Evolutionary conservation across 2,329 filamentous ascomycete genomes (phyloP).

Genomic region (Rhynchosporium agropyri): DNA sequence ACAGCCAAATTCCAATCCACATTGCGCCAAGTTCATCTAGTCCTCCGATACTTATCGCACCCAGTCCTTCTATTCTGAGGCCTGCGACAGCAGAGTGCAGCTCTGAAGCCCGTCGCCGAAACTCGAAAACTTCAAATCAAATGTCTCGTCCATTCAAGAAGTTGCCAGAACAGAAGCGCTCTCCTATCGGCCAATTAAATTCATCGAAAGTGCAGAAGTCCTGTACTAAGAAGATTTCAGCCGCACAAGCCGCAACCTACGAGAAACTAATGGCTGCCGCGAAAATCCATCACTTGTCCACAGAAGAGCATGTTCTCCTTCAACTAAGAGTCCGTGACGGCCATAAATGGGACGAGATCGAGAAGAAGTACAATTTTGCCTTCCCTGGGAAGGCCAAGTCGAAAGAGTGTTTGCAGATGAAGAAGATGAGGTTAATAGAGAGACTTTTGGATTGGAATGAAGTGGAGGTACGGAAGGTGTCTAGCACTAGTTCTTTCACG

Average conservation of each 20-base stretch:
- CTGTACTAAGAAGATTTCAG: constrained; percentile 34
- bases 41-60: constrained; percentile 31
- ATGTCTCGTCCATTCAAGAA: constrained; percentile 34
- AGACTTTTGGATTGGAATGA: constrained; percentile 30
- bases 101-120: constrained; percentile 27
- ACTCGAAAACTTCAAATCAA: constrained; percentile 32
- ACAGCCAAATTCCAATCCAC: constrained; percentile 27
- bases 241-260: constrained; percentile 20
- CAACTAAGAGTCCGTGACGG: constrained; percentile 41
- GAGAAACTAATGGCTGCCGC: constrained; percentile 19
- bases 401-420: constrained; percentile 45
- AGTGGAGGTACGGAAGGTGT: constrained; percentile 18
- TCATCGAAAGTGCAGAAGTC: constrained; percentile 21
- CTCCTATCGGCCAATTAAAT: neutral
- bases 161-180: constrained; percentile 19
- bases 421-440: constrained; percentile 44
- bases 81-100: constrained; percentile 25
- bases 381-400: constrained; percentile 38
- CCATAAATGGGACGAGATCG: constrained; percentile 43
- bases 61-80: constrained; percentile 30
- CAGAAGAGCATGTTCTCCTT: constrained; percentile 43
- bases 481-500: constrained; percentile 15
- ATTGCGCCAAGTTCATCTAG: constrained; percentile 11
- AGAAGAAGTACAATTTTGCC: constrained; percentile 38
- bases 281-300: constrained; percentile 30